A percentile compares a stretch with the other conserved stretches of the same genome.
Conservation (phyloP, 2,329 filamentous ascomycete species). For the Monilinia laxa region DNA sequence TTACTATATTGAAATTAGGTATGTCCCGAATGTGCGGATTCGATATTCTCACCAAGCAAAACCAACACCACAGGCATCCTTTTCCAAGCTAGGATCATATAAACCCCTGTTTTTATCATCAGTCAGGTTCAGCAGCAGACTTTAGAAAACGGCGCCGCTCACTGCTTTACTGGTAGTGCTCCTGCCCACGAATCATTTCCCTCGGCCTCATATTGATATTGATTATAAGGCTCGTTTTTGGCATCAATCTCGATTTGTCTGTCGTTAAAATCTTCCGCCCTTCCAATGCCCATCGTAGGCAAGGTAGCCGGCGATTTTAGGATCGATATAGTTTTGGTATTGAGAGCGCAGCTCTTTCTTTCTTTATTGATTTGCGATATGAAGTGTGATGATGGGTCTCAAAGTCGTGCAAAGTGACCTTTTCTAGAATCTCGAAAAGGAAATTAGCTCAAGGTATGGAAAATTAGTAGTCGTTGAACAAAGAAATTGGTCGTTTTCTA, state of each 20-base stretch:
- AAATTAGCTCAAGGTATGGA: conserved; percentile 19
- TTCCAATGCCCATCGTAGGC: conserved; percentile 63
- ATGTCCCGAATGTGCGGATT: not conserved
- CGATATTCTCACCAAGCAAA: conserved; percentile 79
- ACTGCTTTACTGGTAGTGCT: conserved; percentile 93
- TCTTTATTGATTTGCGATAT: not conserved
- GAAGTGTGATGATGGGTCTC: not conserved
- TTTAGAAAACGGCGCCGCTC: conserved; percentile 36
- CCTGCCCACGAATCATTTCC: conserved; percentile 89
- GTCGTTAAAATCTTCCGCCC: conserved; percentile 66
- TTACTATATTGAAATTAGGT: conserved; percentile 57
- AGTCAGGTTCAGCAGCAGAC: conserved; percentile 2
- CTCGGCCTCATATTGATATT: conserved; percentile 84
- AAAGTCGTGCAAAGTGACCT: not conserved
- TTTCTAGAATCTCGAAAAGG: conserved; percentile 12
- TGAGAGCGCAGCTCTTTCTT: conserved; percentile 26
- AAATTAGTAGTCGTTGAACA: not conserved
- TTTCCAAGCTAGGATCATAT: conserved; percentile 93
- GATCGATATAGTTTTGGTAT: conserved; percentile 27
- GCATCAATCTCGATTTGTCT: conserved; percentile 62
- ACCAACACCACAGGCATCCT: conserved; percentile 99
- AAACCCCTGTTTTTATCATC: conserved; percentile 59
- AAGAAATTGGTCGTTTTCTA: conserved; percentile 10
- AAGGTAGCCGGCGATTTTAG: conserved; percentile 41
- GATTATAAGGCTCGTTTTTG: conserved; percentile 59